These are phyloP conservation scores for Pseudogymnoascus pannorum DNA, from an alignment of 2,329 filamentous ascomycete species.

Conservation along the genomic window DNA sequence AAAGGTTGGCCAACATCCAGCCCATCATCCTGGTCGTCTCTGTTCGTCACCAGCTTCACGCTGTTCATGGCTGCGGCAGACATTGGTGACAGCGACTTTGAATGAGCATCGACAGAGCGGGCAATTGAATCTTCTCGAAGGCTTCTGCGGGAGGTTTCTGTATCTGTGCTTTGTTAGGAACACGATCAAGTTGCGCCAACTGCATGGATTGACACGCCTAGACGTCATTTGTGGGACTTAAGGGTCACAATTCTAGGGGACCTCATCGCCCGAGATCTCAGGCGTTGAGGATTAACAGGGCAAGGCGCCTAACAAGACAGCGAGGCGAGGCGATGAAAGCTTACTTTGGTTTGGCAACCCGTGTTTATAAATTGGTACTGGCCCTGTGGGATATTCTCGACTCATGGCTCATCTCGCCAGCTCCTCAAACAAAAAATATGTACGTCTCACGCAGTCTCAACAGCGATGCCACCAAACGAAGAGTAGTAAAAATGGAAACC, in stretches of 20 bases:
- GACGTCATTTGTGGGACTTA: slow-evolving; percentile 7
- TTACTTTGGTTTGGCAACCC: slow-evolving; percentile 3
- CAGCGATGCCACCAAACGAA: slow-evolving; percentile 3
- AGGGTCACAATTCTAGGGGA: slow-evolving; percentile 6
- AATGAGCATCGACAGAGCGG: slow-evolving; percentile 16
- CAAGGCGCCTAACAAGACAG: background rate
- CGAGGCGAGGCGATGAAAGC: background rate
- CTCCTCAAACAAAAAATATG: background rate
- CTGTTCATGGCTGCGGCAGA: slow-evolving; percentile 26
- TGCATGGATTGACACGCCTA: background rate
- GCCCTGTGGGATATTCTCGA: slow-evolving; percentile 2
- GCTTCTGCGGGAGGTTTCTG: background rate
- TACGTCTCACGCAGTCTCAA: slow-evolving; percentile 6
- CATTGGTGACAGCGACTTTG: slow-evolving; percentile 22
- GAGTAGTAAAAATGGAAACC: background rate
- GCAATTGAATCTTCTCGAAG: slow-evolving; percentile 2
- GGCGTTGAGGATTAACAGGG: background rate
- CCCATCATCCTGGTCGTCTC: slow-evolving; percentile 1
- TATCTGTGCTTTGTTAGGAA: background rate
- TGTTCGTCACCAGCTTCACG: slow-evolving; percentile 10
- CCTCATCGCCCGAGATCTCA: slow-evolving; percentile 1
- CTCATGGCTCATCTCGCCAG: slow-evolving; percentile 6
- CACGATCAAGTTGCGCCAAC: background rate
- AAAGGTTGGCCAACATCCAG: background rate
- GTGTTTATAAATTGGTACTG: slow-evolving; percentile 8